phyloP scores from a whole-genome alignment of 345 rosid species.

The Zanthoxylum bungeanum region DNA sequence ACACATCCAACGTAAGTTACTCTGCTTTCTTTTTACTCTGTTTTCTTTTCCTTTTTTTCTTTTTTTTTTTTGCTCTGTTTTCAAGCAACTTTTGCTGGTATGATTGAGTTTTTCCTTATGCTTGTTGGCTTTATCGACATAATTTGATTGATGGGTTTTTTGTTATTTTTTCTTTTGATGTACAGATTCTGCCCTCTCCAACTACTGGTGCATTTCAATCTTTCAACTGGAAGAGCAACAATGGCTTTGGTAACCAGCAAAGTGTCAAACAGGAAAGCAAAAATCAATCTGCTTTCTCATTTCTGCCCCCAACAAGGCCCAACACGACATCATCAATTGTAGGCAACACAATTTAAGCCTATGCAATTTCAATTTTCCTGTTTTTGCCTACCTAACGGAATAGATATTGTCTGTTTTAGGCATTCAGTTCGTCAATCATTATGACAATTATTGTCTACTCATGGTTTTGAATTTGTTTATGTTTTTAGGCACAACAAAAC shows the following conservation, averaged over 20 bases:
- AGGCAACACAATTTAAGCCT: conserved; percentile 16
- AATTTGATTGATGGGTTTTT: conserved; percentile 3
- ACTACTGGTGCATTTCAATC: conserved; percentile 74
- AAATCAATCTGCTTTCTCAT: conserved; percentile 47
- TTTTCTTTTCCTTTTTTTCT: too few species aligned
- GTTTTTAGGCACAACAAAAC: conserved; percentile 42
- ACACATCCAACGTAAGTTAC: conserved; percentile 54
- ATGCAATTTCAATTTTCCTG: background rate
- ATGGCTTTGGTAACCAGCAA: conserved; percentile 23
- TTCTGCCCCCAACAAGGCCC: conserved; percentile 38
- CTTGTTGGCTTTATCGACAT: background rate
- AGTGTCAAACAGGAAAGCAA: conserved; percentile 43
- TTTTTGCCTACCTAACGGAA: too few species aligned
- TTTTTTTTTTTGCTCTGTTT: background rate
- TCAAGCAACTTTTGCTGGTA: background rate
- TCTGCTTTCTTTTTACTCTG: background rate
- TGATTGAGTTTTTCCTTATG: background rate
- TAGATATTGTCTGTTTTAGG: background rate
- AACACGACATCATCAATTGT: conserved; percentile 25
- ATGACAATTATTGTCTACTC: too few species aligned
- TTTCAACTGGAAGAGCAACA: conserved; percentile 41
- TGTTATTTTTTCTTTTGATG: conserved; percentile 4
- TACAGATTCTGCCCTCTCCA: conserved; percentile 81
- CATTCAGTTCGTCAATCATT: too few species aligned
- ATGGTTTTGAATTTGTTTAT: background rate